Percentiles rank a stretch among this genome's conserved stretches.
Evolutionary conservation across 495 filamentous ascomycete genomes (phyloP).

Genomic region (Trichoderma parareesei): DNA sequence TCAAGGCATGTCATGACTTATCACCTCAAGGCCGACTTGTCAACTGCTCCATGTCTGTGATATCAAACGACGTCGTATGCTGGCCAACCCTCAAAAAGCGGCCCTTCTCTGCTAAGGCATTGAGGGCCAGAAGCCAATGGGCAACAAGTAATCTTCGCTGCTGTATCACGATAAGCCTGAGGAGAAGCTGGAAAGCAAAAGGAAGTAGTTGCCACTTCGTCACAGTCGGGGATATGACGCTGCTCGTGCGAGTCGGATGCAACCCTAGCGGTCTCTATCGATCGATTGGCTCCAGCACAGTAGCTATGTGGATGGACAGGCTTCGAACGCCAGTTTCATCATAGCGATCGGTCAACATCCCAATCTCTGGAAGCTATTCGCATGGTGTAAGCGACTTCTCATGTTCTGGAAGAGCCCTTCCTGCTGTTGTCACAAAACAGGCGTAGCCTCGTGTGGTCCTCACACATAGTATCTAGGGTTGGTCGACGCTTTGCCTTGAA

Average conservation of each 20-base stretch:
- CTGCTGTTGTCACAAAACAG: not conserved
- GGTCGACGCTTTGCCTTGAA: slow-evolving; percentile 1
- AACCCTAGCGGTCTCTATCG: not conserved
- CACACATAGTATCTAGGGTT: too few relatives aligned
- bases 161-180: not conserved
- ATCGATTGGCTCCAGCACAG: too few relatives aligned
- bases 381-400: too few relatives aligned
- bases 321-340: not conserved
- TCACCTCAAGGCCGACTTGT: too few relatives aligned
- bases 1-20: not conserved
- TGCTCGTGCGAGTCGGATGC: not conserved
- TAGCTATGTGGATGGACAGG: not conserved
- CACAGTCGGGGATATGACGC: not conserved
- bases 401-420: too few relatives aligned
- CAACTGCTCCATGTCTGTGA: too few relatives aligned
- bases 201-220: not conserved
- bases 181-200: not conserved
- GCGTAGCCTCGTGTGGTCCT: not conserved
- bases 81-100: too few relatives aligned
- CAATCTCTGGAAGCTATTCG: too few relatives aligned
- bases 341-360: not conserved
- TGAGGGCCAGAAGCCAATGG: too few relatives aligned
- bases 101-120: too few relatives aligned
- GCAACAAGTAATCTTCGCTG: too few relatives aligned
- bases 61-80: too few relatives aligned